Conservation (phyloP, 495 filamentous ascomycete species). For the Daldinia caldariorum region DNA sequence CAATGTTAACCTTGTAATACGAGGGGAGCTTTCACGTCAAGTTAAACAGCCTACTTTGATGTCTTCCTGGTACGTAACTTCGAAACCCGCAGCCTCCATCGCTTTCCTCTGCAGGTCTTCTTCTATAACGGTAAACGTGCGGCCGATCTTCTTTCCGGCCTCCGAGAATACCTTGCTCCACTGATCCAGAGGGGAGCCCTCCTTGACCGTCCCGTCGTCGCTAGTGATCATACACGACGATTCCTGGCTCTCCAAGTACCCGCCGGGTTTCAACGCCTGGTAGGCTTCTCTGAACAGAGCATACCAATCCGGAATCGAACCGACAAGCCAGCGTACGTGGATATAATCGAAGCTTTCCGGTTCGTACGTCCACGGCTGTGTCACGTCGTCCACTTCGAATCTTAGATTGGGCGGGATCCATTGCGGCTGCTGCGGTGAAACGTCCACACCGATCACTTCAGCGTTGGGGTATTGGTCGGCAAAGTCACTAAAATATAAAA, state of each 20-base stretch:
- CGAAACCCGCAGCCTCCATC: conserved; percentile 55
- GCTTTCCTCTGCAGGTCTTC: conserved; percentile 46
- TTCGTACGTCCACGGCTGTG: conserved; percentile 59
- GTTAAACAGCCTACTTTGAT: conserved; percentile 52
- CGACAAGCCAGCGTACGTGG: conserved; percentile 67
- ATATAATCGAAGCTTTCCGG: conserved; percentile 65
- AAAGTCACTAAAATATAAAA: conserved; percentile 58
- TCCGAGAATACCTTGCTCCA: conserved; percentile 58
- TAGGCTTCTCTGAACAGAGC: conserved; percentile 48
- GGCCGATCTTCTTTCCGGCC: conserved; percentile 57
- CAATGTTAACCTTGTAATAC: background rate
- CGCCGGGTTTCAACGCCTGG: conserved; percentile 45
- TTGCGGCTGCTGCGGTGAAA: conserved; percentile 61
- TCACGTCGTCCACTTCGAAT: conserved; percentile 67
- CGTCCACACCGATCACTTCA: conserved; percentile 66
- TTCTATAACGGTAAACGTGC: conserved; percentile 58
- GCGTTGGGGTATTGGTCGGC: conserved; percentile 64
- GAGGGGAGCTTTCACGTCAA: background rate
- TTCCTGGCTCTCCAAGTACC: conserved; percentile 60
- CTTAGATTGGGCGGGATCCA: conserved; percentile 61
- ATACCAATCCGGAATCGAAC: conserved; percentile 66
- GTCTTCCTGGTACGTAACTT: conserved; percentile 50
- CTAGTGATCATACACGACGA: conserved; percentile 52
- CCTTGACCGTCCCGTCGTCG: conserved; percentile 61
- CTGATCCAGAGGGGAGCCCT: conserved; percentile 56